Conservation (phyloP, 2,329 filamentous ascomycete genomes). For the Aspergillus texensis region DNA sequence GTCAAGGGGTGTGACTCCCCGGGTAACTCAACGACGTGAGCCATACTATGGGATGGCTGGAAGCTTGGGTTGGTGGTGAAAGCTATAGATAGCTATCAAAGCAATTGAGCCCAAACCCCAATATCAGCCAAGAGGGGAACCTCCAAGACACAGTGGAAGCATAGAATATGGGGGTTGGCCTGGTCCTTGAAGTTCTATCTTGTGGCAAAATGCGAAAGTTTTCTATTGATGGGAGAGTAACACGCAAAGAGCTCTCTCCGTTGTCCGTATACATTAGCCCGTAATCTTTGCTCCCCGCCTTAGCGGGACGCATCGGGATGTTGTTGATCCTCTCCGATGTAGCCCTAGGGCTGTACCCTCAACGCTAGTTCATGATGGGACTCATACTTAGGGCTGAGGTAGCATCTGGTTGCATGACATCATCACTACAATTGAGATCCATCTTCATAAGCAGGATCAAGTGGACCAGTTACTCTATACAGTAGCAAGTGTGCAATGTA, state of each 20-base stretch:
- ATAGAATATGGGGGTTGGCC: conserved; percentile 2
- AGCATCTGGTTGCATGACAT: not conserved
- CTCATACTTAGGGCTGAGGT: conserved; percentile 26
- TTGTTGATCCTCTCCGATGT: conserved; percentile 24
- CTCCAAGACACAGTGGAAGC: conserved; percentile 3
- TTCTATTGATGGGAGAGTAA: not conserved
- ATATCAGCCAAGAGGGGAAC: conserved; percentile 6
- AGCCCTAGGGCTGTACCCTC: conserved; percentile 37
- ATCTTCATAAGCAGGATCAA: not conserved
- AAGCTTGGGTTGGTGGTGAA: conserved; percentile 5
- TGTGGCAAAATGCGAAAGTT: not conserved
- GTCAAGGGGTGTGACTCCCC: conserved; percentile 77
- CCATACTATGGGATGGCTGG: conserved; percentile 54
- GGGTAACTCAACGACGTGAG: conserved; percentile 73
- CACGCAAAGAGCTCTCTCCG: conserved; percentile 3
- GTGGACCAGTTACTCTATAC: conserved; percentile 1
- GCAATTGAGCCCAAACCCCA: conserved; percentile 8
- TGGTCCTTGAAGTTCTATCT: conserved; percentile 4
- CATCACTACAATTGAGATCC: not conserved
- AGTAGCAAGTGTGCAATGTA: not conserved
- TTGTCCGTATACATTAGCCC: conserved; percentile 12
- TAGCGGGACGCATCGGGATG: conserved; percentile 20
- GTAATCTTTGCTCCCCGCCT: conserved; percentile 22
- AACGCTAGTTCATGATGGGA: conserved; percentile 15
- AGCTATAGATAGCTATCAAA: conserved; percentile 6